phyloP scores from a whole-genome alignment of 1,284 basidiomycete genomes.

The Puccinia triticina region DNA sequence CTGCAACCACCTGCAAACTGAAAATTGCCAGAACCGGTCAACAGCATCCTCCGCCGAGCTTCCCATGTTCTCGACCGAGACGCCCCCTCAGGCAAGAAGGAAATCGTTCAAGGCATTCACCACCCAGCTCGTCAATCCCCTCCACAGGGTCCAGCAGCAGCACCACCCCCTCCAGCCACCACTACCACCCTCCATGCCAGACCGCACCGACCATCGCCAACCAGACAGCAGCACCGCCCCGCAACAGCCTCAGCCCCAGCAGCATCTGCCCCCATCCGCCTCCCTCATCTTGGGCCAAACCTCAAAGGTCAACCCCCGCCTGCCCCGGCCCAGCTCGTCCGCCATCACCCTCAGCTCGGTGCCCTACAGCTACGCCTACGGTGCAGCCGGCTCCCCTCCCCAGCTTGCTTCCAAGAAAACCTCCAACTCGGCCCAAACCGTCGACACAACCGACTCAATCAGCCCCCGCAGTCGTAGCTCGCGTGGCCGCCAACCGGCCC shows the following conservation, averaged over 20 bases:
- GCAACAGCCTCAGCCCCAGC: not conserved
- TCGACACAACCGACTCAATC: conserved; percentile 14
- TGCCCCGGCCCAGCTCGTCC: not conserved
- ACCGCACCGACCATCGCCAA: not conserved
- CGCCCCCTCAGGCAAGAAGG: conserved; percentile 26
- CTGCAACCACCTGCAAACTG: too few relatives aligned
- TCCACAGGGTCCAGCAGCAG: not conserved
- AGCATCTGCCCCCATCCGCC: conserved; percentile 36
- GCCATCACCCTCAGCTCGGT: conserved; percentile 11
- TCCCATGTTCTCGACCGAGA: conserved; percentile 45
- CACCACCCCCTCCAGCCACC: not conserved
- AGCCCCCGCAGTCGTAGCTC: conserved; percentile 3
- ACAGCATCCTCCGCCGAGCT: too few relatives aligned
- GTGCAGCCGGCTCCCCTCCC: conserved; percentile 25
- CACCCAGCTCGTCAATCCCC: conserved; percentile 31
- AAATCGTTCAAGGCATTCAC: conserved; percentile 48
- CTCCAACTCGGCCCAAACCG: conserved; percentile 2
- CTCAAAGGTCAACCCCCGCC: conserved; percentile 17
- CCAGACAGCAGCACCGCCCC: not conserved
- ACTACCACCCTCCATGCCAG: not conserved
- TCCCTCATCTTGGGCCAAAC: conserved; percentile 38
- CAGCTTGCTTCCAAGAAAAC: not conserved
- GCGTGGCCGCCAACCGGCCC: not conserved
- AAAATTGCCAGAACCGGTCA: too few relatives aligned
- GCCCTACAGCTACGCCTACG: conserved; percentile 41